phyloP scores from a whole-genome alignment of 192 early-diverging fungal species.

The Coemansia sp. region DNA sequence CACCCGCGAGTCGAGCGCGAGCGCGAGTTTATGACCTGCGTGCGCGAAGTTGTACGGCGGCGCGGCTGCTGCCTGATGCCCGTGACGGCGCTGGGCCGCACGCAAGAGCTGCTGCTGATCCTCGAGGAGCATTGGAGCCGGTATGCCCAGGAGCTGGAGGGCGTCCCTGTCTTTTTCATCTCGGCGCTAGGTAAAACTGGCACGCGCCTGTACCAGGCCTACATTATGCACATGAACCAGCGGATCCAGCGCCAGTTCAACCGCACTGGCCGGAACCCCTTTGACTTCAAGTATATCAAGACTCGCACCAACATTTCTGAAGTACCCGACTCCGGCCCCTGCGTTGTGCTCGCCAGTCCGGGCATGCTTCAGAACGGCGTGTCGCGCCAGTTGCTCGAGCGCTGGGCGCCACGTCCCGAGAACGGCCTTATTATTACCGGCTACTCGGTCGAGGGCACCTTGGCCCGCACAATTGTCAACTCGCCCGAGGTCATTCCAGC shows the following conservation, averaged over 20 bases:
- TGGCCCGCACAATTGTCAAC: conserved; percentile 82
- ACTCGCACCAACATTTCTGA: conserved; percentile 83
- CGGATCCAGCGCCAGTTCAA: conserved; percentile 86
- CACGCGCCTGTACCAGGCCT: conserved; percentile 96
- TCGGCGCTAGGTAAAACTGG: conserved; percentile 94
- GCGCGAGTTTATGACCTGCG: conserved; percentile 78
- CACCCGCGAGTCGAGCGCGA: conserved; percentile 94
- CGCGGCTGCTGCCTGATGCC: conserved; percentile 95
- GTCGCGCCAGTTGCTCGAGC: conserved; percentile 92
- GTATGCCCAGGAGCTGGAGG: conserved; percentile 78
- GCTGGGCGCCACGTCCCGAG: conserved; percentile 89
- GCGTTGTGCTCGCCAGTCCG: conserved; percentile 98
- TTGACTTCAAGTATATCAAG: conserved; percentile 94
- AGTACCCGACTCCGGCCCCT: conserved; percentile 95
- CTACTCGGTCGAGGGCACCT: conserved; percentile 96
- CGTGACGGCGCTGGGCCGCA: conserved; percentile 95
- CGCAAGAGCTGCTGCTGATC: conserved; percentile 95
- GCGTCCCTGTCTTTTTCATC: conserved; percentile 95
- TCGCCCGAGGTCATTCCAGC: conserved; percentile 84
- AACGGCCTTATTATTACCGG: conserved; percentile 96
- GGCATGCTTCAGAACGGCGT: conserved; percentile 98
- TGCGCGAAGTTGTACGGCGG: conserved; percentile 81
- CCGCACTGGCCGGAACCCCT: conserved; percentile 81
- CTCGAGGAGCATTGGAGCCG: conserved; percentile 97
- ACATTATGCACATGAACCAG: conserved; percentile 98